Base-by-base conservation (phyloP, 495 filamentous ascomycete genomes). In the Elasticomyces elasticus region DNA sequence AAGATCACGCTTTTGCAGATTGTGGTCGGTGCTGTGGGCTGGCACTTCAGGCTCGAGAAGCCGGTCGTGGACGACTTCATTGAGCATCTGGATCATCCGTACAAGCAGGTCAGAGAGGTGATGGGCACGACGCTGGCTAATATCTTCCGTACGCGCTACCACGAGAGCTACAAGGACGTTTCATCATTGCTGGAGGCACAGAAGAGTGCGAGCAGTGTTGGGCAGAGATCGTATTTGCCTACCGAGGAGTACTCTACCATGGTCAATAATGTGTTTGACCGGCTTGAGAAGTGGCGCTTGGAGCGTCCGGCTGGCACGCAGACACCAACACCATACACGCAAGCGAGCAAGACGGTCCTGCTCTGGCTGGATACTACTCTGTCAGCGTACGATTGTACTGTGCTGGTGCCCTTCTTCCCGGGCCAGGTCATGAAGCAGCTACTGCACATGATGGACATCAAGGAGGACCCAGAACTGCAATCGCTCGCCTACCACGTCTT, bases 401-500 rank as follows among this genome's bases (percentile, higher is more conserved):
- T 91, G 60, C 79, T 97, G 11, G 80, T 92, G 9, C 79, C 85
- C 1, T 97, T 95, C 79, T 95, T 97, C 74, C 86, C 88, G 0
- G 77, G 87, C 47, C 75, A 86, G 7, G 89, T 97, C 60, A 89
- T 94, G 57, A 86, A 87, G 37, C 83, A 95, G 67, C 79, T 97
- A 44, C 72, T 99, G 42, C 89, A 97, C 71, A 99, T 99, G 92
- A 99, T 99, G 92, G 92, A 99, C 66, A 86, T 99, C 59, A 96
- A 95, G 68, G 92, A 99, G 69, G 92, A 99, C 64, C 89, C 87
- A 4, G 92, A 99, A 67, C 79, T 99, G 10, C 91, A 95, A 74
- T 84, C 84, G 10, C 77, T 96, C 22, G 90, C 92, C 12, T 99
- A 99, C 64, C 89, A 95, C 64, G 92, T 99, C 26, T 99, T 95